Conservation (phyloP, 352 stramenopile genomes). For the Pythium oligandrum region DNA sequence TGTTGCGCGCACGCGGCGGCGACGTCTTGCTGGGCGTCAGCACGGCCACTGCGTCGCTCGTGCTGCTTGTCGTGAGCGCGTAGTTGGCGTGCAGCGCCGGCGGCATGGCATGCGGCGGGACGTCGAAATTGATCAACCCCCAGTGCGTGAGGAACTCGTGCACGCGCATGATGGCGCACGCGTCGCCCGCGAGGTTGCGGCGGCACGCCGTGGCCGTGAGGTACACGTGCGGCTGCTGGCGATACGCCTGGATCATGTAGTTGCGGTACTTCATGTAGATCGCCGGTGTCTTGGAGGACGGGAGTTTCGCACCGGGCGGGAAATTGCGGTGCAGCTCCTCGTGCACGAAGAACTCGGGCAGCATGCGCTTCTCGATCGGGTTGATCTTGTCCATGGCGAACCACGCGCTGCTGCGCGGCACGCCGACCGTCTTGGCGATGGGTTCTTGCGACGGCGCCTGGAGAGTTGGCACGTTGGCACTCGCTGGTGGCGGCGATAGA, state of each 20-base stretch:
- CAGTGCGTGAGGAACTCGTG: slow-evolving; percentile 85
- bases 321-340: slow-evolving; percentile 17
- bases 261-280: slow-evolving; percentile 86
- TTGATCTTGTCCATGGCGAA: slow-evolving; percentile 77
- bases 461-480: neutral
- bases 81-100: slow-evolving; percentile 57
- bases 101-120: slow-evolving; percentile 65
- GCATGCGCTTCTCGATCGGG: slow-evolving; percentile 75
- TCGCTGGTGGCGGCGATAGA: neutral
- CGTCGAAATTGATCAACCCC: slow-evolving; percentile 84
- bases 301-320: slow-evolving; percentile 13
- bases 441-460: slow-evolving; percentile 9
- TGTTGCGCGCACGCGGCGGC: neutral
- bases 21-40: neutral
- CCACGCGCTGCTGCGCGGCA: slow-evolving; percentile 74
- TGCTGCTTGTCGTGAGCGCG: slow-evolving; percentile 25
- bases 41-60: neutral
- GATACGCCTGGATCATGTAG: slow-evolving; percentile 81
- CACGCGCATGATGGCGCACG: slow-evolving; percentile 77
- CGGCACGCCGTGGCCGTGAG: slow-evolving; percentile 80
- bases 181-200: slow-evolving; percentile 73
- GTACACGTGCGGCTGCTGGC: slow-evolving; percentile 75
- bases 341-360: slow-evolving; percentile 75
- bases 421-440: slow-evolving; percentile 29
- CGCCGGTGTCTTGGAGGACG: slow-evolving; percentile 45